Base-by-base conservation (phyloP, 108 stramenopile species). In the Bacterosira constricta region DNA sequence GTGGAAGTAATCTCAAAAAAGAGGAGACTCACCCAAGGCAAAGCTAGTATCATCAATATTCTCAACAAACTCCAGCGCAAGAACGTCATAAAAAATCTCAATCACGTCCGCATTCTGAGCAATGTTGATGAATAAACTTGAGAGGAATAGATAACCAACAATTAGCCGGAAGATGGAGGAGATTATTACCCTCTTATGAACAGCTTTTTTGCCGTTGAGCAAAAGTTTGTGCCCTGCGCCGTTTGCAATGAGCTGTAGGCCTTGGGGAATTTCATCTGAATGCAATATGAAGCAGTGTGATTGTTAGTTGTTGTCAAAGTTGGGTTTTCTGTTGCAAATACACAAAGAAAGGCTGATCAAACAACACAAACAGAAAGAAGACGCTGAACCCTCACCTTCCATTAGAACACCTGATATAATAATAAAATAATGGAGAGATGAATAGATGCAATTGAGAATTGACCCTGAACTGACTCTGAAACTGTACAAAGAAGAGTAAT, bases 71-170 rank as follows among this genome's bases (percentile, higher is more conserved):
- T 60, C 58, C 10, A 74, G 44, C 0, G 73, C 73, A 20, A 74
- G 49, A 0, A 74, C 73, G 17, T 74, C 73, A 32, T 65, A 74
- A 30, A 74, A 74, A 18, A 74, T 74, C 0, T 41, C 37, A 26
- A 74, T 44, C 6, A 74, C 73, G 35, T 74, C 73, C 9, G 35
- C 49, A 23, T 64, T 57, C 21, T 74, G 73, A 1, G 52, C 35
- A 1, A 74, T 41, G 20, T 64, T 65, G 45, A 74, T 42, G 55
- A 74, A 74, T 0, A 74, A 45, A 49, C 63, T 26, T 1, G 73
- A 55, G 4, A 74, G 54, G 35, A 74, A 74, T 15, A 74, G 30
- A 38, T 74, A 74, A 0, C 73, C 73, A 49, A 74, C 73, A 2
- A 41, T 32, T 2, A 74, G 35, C 1, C 73, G 54, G 1, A 74